Base-by-base conservation (phyloP, 805 yeast genomes). In the Zygosaccharomyces lentus region DNA sequence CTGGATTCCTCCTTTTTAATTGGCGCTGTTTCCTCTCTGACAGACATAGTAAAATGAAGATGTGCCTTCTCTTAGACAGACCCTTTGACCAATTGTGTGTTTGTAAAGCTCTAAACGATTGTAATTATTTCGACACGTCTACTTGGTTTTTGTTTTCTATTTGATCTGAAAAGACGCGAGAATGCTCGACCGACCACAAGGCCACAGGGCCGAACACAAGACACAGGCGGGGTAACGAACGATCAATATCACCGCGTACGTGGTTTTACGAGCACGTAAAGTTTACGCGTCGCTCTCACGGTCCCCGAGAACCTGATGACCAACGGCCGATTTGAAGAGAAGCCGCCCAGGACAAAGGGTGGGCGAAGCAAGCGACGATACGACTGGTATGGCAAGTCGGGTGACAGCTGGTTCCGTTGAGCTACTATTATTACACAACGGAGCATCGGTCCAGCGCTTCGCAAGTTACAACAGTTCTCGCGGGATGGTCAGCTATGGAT, bases 1-100 rank as follows among this genome's bases (percentile, higher is more conserved):
- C 15, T 27, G 9, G 48, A 38, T 10, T 48, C 52, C 32, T 49
- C 52, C 39, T 47, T 49, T 36, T 49, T 49, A 27, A 49, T 37
- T 13, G 49, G 44, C 13, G 45, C 40, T 37, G 24, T 37, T 30
- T 19, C 43, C 17, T 45, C 49, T 25, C 42, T 41, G 9, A 38
- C 37, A 13, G 48, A 41, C 50, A 47, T 46, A 26, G 16, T 27
- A 21, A 21, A 24, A 10, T 37, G 34, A 13, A 37, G 15, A n/a
- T 29, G 32, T 13, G 16, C n/a, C 32, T 29, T 29, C n/a, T 13
- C 15, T 29, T 29, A n/a, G 15, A 29, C 16, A 29, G 15, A 29
- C 15, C 15, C 3, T n/a, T 29, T 29, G 32, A 29, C n/a, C 15
- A 29, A 25, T 25, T 25, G 29, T 25, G 32, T 29, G 32, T 29